A percentile compares a stretch with the other conserved stretches of the same genome.
Conservation (phyloP, 2,329 filamentous ascomycete genomes). For the Coniochaeta ligniaria region DNA sequence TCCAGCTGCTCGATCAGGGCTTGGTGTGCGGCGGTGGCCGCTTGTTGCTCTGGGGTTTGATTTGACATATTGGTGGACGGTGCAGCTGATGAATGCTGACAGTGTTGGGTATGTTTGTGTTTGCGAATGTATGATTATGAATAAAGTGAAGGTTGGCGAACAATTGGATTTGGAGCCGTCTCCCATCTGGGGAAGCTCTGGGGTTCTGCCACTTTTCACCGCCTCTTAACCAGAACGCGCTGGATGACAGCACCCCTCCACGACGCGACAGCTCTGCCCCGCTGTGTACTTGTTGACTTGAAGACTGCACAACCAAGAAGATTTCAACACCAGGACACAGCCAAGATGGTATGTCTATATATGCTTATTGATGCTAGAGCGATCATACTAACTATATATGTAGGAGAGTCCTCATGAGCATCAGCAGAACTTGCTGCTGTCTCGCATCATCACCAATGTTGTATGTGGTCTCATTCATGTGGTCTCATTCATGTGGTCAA, state of each 20-base stretch:
- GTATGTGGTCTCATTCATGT: constrained; percentile 47
- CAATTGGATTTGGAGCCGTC: background rate
- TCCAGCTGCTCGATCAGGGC: constrained; percentile 86
- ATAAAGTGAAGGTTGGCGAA: background rate
- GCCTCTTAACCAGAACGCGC: constrained; percentile 8
- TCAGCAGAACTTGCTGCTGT: constrained; percentile 88
- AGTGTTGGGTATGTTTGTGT: background rate
- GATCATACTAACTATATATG: background rate
- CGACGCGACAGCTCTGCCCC: background rate
- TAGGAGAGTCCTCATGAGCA: constrained; percentile 96
- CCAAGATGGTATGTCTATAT: background rate
- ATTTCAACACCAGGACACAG: background rate
- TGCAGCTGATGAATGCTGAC: constrained; percentile 3
- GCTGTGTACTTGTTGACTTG: background rate
- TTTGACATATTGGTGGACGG: constrained; percentile 15
- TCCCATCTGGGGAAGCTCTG: constrained; percentile 2
- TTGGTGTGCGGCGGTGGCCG: constrained; percentile 77
- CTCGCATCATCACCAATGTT: constrained; percentile 94
- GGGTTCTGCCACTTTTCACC: constrained; percentile 28
- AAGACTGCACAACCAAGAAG: background rate
- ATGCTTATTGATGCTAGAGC: background rate
- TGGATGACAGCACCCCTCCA: background rate
- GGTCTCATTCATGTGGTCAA: background rate
- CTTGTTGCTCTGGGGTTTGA: constrained; percentile 54
- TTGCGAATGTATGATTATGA: background rate